These are phyloP conservation scores for Prototheca cutis DNA, from an alignment of 163 green algal species.

Conservation along the genomic window DNA sequence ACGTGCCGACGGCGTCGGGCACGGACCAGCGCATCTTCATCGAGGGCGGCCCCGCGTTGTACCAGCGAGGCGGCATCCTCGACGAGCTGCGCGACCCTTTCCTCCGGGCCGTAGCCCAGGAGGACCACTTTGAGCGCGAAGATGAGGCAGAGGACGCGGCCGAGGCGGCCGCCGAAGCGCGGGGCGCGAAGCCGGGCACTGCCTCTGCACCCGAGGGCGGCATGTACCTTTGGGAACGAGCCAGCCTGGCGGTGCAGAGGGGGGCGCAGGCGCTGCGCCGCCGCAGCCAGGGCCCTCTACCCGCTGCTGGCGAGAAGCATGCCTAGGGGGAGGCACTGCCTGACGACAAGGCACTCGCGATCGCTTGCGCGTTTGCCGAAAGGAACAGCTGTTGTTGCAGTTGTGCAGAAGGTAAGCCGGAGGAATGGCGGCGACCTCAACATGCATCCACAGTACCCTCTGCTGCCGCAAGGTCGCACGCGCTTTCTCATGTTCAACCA, in stretches of 20 bases:
- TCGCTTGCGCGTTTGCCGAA: too few species aligned
- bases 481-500: too few species aligned
- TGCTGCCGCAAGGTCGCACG: too few species aligned
- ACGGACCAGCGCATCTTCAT: slow-evolving; percentile 62
- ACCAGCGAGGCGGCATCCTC: slow-evolving; percentile 51
- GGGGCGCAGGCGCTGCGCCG: not conserved
- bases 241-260: not conserved
- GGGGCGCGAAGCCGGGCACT: slow-evolving; percentile 2
- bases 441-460: too few species aligned
- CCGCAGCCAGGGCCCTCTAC: too few species aligned
- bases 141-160: slow-evolving; percentile 33
- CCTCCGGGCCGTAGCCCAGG: slow-evolving; percentile 35
- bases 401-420: too few species aligned
- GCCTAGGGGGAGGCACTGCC: too few species aligned
- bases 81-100: slow-evolving; percentile 64
- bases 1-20: slow-evolving; percentile 47
- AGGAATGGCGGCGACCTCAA: too few species aligned
- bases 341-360: too few species aligned
- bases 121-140: slow-evolving; percentile 34
- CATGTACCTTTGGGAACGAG: slow-evolving; percentile 12
- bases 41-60: slow-evolving; percentile 42
- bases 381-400: too few species aligned
- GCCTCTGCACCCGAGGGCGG: slow-evolving; percentile 18
- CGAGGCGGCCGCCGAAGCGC: slow-evolving; percentile 6
- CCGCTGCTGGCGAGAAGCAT: too few species aligned